phyloP scores from a whole-genome alignment of 2,329 filamentous ascomycete genomes.

The Aspergillus intermedius region DNA sequence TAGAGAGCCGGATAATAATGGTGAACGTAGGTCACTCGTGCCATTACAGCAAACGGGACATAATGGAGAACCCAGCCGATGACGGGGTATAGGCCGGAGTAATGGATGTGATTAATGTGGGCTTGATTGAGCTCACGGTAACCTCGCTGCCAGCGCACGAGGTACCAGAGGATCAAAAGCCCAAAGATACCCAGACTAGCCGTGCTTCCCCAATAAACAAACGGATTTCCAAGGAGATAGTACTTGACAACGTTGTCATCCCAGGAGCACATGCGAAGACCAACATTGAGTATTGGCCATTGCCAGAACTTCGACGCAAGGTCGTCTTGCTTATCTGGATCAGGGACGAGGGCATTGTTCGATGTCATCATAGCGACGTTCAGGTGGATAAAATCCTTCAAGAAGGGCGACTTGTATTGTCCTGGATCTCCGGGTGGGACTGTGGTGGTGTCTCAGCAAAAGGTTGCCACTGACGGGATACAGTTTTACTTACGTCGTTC shows the following conservation, averaged over 20 bases:
- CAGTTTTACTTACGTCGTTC: constrained; percentile 79
- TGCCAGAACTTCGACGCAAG: constrained; percentile 97
- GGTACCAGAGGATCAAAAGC: constrained; percentile 72
- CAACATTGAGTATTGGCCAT: constrained; percentile 92
- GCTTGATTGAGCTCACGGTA: constrained; percentile 71
- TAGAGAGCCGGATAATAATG: constrained; percentile 99
- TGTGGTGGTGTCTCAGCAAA: constrained; percentile 27
- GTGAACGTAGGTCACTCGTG: constrained; percentile 96
- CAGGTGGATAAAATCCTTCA: constrained; percentile 94
- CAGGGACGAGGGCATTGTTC: constrained; percentile 94
- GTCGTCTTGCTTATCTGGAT: constrained; percentile 98
- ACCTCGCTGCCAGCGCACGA: constrained; percentile 91
- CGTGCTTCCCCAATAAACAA: constrained; percentile 93
- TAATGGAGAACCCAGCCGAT: constrained; percentile 97
- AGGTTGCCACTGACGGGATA: background rate
- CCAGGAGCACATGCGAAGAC: constrained; percentile 98
- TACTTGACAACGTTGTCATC: constrained; percentile 94
- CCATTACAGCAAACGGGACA: constrained; percentile 93
- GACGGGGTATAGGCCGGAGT: constrained; percentile 82
- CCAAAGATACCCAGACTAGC: constrained; percentile 67
- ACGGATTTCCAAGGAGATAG: constrained; percentile 92
- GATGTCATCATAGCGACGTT: constrained; percentile 99
- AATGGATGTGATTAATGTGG: constrained; percentile 92
- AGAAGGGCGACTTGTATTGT: constrained; percentile 92
- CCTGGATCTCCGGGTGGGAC: constrained; percentile 83